Percentiles rank a stretch among this genome's conserved stretches.
Conservation (phyloP, 164 flowering plant genomes). For the Kalanchoe fedtschenkoi region DNA sequence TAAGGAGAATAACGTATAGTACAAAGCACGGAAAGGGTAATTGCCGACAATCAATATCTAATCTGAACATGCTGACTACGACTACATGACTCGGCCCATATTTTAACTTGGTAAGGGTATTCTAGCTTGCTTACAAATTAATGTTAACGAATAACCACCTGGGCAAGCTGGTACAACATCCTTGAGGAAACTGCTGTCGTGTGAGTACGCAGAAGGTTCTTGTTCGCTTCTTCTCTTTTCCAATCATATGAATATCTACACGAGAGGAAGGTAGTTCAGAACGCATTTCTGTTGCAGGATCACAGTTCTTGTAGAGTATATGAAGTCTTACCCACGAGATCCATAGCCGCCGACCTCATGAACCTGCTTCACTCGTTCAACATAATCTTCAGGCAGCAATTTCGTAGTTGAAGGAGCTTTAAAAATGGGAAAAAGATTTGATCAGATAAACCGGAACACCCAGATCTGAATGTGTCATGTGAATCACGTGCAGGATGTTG, state of each 20-base stretch:
- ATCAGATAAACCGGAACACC: slow-evolving; percentile 9
- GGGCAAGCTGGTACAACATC: slow-evolving; percentile 82
- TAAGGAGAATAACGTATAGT: background rate
- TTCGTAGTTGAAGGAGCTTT: slow-evolving; percentile 75
- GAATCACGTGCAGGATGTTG: slow-evolving; percentile 99
- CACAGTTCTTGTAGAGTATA: background rate
- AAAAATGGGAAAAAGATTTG: slow-evolving; percentile 8
- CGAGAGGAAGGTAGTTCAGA: background rate
- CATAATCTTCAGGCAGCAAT: slow-evolving; percentile 83
- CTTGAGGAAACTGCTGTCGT: slow-evolving; percentile 95
- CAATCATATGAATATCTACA: slow-evolving; percentile 79
- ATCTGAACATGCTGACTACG: background rate
- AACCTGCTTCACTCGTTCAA: slow-evolving; percentile 68
- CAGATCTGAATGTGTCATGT: slow-evolving; percentile 67
- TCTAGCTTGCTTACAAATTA: background rate
- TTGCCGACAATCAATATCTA: background rate
- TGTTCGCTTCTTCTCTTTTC: slow-evolving; percentile 91
- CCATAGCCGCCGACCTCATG: slow-evolving; percentile 93
- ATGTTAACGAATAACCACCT: slow-evolving; percentile 28
- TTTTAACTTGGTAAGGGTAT: background rate
- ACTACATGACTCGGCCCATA: background rate
- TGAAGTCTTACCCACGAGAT: slow-evolving; percentile 60
- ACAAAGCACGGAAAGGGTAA: background rate
- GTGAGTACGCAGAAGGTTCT: slow-evolving; percentile 86
- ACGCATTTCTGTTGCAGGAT: background rate